Base-by-base conservation (phyloP, 768 basidiomycete species). In the Tulasnella sp. region DNA sequence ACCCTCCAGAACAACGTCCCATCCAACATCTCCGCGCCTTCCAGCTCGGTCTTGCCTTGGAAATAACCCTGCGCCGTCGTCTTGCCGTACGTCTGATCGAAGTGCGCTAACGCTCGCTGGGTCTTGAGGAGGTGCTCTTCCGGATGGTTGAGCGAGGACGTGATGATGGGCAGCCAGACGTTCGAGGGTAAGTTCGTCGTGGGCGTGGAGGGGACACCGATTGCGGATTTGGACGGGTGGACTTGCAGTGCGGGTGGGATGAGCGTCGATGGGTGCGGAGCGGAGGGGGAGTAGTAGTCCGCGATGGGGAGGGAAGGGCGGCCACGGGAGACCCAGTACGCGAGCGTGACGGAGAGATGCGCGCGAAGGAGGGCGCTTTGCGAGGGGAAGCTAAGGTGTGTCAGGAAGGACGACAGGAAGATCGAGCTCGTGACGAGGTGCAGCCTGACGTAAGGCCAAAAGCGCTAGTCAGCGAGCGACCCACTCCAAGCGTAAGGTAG, bases 1-100 rank as follows among this genome's bases (percentile, higher is more conserved):
- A 81, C 80, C 62, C 88, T 81, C 41, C 88, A 75, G 77, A 91
- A 91, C 64, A 91, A 75, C 19, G 84, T 85, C 9, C 89, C 89
- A 77, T 90, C 89, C 12, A 86, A 75, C 39, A 75, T 77, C 68
- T 86, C 85, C 6, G 82, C 83, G n/a, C 84, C 88, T 16, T 82
- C 80, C 52, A 88, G 78, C 9, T 59, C 52, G 1, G 52, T 59
- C 52, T 59, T 26, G 52, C 52, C 52, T 66, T 86, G 22, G n/a
- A 47, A 71, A 81, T 14, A 76, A 75, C 9, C 76, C 75, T 37
- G 69, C 52, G 11, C 69, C 42, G 35, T 70, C 14, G 35, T 70
- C 14, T 59, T 59, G 11, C 68, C 67, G 34, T 73, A 73, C 14
- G 29, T 26, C 8, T 22, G 36, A 29, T 36, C 69, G 26, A 37